Evolutionary conservation across 75 land plant genomes (phyloP).

Genomic region (Cupressus sempervirens): DNA sequence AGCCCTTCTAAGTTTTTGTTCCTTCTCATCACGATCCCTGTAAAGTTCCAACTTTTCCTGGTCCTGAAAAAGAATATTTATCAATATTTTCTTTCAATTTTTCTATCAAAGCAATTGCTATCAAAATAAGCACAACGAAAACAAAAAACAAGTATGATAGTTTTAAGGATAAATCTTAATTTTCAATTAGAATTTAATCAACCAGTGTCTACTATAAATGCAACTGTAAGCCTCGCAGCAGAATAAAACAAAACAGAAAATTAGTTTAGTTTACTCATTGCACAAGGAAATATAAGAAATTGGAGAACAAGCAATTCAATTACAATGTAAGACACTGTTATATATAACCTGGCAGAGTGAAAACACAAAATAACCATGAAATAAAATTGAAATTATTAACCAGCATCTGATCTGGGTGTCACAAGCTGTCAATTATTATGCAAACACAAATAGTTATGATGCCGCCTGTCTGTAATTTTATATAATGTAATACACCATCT

Average conservation of each 20-base stretch:
- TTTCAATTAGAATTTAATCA: neutral
- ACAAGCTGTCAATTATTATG: no score
- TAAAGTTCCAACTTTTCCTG: constrained; percentile 9
- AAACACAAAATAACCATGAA: no score
- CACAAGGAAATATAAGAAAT: neutral
- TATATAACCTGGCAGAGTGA: no score
- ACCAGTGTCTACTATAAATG: neutral
- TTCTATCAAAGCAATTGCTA: neutral
- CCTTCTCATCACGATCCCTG: constrained; percentile 10
- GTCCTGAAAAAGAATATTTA: constrained; percentile 1
- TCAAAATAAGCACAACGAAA: neutral
- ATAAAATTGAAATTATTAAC: no score
- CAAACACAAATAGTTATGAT: no score
- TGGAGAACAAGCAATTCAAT: no score
- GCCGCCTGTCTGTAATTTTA: no score
- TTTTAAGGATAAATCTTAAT: neutral
- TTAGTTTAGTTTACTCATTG: neutral
- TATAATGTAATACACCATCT: no score
- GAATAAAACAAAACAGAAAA: neutral
- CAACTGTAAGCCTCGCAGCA: neutral
- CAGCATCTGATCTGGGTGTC: no score
- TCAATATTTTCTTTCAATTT: neutral
- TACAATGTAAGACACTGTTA: no score
- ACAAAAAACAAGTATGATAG: neutral
- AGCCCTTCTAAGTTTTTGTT: constrained; percentile 4